Evolutionary conservation across 345 rosid species (phyloP).

Genomic region (Hirschfeldia incana): DNA sequence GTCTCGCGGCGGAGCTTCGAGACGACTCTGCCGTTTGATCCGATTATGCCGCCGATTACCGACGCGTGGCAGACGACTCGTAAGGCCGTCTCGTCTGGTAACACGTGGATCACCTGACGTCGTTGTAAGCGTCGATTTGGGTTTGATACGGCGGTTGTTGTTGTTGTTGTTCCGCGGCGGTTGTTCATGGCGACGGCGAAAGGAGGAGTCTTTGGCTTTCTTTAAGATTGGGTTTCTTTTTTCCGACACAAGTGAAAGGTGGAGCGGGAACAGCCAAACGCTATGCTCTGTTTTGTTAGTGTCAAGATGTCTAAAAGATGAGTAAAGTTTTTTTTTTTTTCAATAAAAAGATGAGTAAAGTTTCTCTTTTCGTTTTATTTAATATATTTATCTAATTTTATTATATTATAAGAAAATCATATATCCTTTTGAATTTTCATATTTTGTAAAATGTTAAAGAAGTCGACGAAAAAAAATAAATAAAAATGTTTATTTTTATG

Average conservation of each 20-base stretch:
- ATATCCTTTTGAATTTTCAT: too few relatives aligned
- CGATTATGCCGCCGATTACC: constrained; percentile 46
- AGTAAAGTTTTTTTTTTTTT: too few relatives aligned
- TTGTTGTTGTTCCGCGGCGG: constrained; percentile 7
- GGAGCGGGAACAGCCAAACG: constrained; percentile 31
- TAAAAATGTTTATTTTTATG: too few relatives aligned
- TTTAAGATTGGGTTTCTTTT: not conserved
- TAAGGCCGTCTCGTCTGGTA: constrained; percentile 35
- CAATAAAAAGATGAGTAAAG: not conserved
- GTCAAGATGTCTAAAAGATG: not conserved
- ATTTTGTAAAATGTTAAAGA: too few relatives aligned
- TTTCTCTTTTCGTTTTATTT: too few relatives aligned
- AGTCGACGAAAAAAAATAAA: too few relatives aligned
- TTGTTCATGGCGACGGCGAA: constrained; percentile 33
- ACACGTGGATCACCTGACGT: constrained; percentile 20
- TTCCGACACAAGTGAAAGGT: not conserved
- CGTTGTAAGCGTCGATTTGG: constrained; percentile 19
- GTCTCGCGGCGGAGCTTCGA: constrained; percentile 45
- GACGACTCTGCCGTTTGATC: constrained; percentile 40
- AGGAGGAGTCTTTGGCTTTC: not conserved
- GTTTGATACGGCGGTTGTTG: not conserved
- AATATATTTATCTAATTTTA: too few relatives aligned
- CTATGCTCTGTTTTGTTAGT: not conserved
- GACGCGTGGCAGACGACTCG: constrained; percentile 51
- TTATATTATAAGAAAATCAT: too few relatives aligned